Base-by-base conservation (phyloP, 2,329 filamentous ascomycete genomes). In the Penicillium brasilianum region DNA sequence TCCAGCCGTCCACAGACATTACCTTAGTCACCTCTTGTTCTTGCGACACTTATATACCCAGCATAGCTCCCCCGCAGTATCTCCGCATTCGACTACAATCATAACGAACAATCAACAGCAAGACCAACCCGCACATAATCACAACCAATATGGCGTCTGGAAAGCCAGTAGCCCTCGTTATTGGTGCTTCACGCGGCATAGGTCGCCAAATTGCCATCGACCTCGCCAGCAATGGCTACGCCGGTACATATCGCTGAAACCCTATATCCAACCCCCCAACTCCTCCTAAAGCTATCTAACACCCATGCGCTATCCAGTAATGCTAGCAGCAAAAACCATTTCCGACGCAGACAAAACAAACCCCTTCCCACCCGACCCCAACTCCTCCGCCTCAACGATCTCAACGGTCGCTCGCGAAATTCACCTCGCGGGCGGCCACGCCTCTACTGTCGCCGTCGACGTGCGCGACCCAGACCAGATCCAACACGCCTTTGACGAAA, bases 341-440 rank as follows among this genome's bases (percentile, higher is more conserved):
- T 92, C 88, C 50, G 84, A 91, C 68, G 84, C 88, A 3, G 79
- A 77, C 39, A 80, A 78, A 55, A 77, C 81, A 18, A 71, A 71
- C 0, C 84, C 88, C 0, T 92, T 91, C 72, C 90, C 90, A 2
- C 91, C 91, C 2, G 83, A 92, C 69, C 90, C 91, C 14, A 93
- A 94, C 77, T 93, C 90, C 2, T 75, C 82, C 0, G 75, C 85
- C 53, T 93, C 90, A 16, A 95, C 91, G 28, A 92, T 95, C 78
- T 91, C 83, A 75, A 95, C 92, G 1, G 92, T 95, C 41, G 86
- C 84, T 61, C 86, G 87, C 46, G 91, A 96, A 74, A 94, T 95
- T 68, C 78, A 72, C 18, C 82, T 87, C 60, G 80, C 85, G 0
- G 88, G 89, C 41, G 88, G 88, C 44, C 80, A 83, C 9, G 89